Evolutionary conservation across 1,284 basidiomycete species (phyloP).

Genomic region (Thecaphora frezii): DNA sequence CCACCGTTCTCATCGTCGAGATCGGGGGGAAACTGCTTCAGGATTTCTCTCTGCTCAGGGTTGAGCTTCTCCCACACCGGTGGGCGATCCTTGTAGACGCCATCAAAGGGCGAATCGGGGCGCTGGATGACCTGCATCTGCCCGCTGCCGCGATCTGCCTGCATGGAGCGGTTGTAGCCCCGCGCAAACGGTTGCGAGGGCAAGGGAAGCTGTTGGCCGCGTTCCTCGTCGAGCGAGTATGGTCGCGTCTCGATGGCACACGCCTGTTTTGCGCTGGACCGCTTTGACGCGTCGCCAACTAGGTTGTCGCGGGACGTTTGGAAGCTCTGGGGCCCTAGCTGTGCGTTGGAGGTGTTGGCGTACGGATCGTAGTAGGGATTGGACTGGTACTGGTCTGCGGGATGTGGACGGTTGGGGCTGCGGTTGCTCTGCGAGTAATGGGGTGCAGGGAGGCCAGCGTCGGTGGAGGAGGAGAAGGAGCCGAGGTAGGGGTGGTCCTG

Average conservation of each 20-base stretch:
- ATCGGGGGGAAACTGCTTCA: slow-evolving; percentile 47
- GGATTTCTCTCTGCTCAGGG: slow-evolving; percentile 39
- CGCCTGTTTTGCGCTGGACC: too few species aligned
- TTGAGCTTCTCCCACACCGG: slow-evolving; percentile 33
- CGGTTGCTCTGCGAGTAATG: too few species aligned
- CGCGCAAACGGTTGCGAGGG: background rate
- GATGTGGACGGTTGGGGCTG: slow-evolving; percentile 3
- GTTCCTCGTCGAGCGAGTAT: slow-evolving; percentile 9
- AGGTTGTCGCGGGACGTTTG: slow-evolving; percentile 10
- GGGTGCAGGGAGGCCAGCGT: too few species aligned
- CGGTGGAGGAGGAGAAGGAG: too few species aligned
- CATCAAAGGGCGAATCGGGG: slow-evolving; percentile 28
- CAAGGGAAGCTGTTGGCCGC: slow-evolving; percentile 4
- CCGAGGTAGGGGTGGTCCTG: slow-evolving; percentile 1
- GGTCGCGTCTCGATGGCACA: slow-evolving; percentile 8
- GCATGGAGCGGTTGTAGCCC: slow-evolving; percentile 3
- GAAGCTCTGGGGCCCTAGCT: slow-evolving; percentile 5
- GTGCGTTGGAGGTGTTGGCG: slow-evolving; percentile 2
- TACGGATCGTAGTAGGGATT: slow-evolving; percentile 30
- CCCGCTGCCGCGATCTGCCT: slow-evolving; percentile 8
- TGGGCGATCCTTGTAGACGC: slow-evolving; percentile 21
- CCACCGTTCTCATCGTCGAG: slow-evolving; percentile 43
- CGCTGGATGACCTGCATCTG: slow-evolving; percentile 13
- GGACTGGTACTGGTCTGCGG: slow-evolving; percentile 1
- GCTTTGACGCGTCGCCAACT: slow-evolving; percentile 1